Evolutionary conservation across 352 stramenopile genomes (phyloP).

Genomic region (Phytophthora sansomeana): DNA sequence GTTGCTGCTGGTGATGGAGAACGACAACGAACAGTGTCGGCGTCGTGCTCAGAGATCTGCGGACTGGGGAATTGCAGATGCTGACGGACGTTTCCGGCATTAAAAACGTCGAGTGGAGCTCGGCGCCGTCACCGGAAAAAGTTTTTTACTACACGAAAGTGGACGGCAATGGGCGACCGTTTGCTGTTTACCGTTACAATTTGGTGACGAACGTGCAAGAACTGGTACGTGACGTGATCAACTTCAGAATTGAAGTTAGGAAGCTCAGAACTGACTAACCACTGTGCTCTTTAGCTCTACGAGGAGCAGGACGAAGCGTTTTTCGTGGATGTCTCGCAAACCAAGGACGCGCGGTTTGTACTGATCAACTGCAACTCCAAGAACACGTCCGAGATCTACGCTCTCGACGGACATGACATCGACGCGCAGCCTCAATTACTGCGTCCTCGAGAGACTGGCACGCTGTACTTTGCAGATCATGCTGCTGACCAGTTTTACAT

Average conservation of each 20-base stretch:
- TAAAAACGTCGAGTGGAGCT: slow-evolving; percentile 82
- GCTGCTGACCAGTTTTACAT: slow-evolving; percentile 72
- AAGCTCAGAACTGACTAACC: slow-evolving; percentile 25
- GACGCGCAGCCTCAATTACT: slow-evolving; percentile 50
- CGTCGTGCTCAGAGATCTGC: slow-evolving; percentile 54
- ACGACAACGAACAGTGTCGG: slow-evolving; percentile 73
- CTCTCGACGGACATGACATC: slow-evolving; percentile 38
- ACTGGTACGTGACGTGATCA: slow-evolving; percentile 50
- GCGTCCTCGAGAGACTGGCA: slow-evolving; percentile 57
- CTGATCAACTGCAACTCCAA: slow-evolving; percentile 92
- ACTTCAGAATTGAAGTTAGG: slow-evolving; percentile 22
- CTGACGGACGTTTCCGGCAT: slow-evolving; percentile 50
- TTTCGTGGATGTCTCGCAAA: slow-evolving; percentile 87
- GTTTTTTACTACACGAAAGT: slow-evolving; percentile 82
- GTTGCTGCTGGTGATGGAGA: slow-evolving; percentile 75
- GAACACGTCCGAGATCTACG: slow-evolving; percentile 86
- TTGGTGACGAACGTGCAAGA: slow-evolving; percentile 50
- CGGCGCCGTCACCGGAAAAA: slow-evolving; percentile 10
- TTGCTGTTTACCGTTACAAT: slow-evolving; percentile 73
- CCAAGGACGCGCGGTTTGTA: slow-evolving; percentile 83
- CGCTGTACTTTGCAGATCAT: slow-evolving; percentile 90
- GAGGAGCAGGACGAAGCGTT: slow-evolving; percentile 79
- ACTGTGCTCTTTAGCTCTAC: slow-evolving; percentile 62
- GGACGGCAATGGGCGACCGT: slow-evolving; percentile 68
- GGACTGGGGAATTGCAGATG: slow-evolving; percentile 35